phyloP scores from a whole-genome alignment of 164 flowering plant species.

The Vitis rotundifolia region DNA sequence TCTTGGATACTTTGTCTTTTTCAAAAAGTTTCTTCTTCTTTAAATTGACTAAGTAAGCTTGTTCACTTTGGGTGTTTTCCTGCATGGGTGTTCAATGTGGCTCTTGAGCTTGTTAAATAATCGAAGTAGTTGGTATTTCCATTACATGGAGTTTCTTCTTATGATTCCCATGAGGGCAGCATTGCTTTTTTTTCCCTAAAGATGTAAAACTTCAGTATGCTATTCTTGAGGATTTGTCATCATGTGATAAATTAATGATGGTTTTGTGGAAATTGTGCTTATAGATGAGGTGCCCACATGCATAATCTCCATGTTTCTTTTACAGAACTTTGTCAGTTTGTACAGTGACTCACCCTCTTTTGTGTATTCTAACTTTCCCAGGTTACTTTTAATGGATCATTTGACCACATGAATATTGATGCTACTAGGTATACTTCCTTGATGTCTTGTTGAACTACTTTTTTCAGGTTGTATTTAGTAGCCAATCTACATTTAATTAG shows the following conservation, averaged over 20 bases:
- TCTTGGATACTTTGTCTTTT: no score
- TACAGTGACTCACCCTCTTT: background rate
- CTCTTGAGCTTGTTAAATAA: no score
- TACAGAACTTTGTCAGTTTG: no score
- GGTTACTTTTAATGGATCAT: conserved; percentile 99
- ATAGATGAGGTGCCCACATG: background rate
- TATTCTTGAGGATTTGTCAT: background rate
- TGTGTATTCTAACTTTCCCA: conserved; percentile 27
- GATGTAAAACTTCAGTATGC: background rate
- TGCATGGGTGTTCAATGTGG: no score
- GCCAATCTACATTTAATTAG: no score
- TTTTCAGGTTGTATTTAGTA: background rate
- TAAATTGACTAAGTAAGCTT: no score
- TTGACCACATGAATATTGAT: conserved; percentile 96
- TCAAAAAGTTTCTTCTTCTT: no score
- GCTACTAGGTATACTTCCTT: conserved; percentile 72
- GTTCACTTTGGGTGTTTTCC: no score
- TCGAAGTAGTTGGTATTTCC: no score
- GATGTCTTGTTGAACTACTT: background rate
- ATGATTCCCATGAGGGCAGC: no score
- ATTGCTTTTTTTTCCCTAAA: background rate
- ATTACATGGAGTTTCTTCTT: no score
- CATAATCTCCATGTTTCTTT: background rate
- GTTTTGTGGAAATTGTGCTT: background rate
- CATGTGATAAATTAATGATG: background rate